Conservation (phyloP, 108 stramenopile species). For the Skeletonema menzelii region DNA sequence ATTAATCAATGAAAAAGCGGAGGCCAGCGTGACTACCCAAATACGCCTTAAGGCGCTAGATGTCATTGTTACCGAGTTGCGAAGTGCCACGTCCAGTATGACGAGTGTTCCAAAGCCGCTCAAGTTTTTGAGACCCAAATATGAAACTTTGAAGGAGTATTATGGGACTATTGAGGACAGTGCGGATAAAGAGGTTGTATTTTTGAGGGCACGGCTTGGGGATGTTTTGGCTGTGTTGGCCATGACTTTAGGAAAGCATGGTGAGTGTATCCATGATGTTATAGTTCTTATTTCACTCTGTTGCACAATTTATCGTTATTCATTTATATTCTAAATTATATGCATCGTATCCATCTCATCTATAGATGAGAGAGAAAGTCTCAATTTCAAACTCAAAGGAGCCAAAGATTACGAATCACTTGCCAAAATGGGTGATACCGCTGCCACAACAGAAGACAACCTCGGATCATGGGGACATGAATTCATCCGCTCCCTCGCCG, state of each 20-base stretch:
- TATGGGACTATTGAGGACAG: constrained; percentile 53
- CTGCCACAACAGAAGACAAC: constrained; percentile 70
- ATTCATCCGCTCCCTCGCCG: constrained; percentile 94
- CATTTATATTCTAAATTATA: background rate
- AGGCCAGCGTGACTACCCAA: constrained; percentile 68
- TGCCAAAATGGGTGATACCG: constrained; percentile 33
- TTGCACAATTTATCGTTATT: background rate
- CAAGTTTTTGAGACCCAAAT: constrained; percentile 97
- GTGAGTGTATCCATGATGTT: constrained; percentile 40
- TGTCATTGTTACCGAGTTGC: constrained; percentile 89
- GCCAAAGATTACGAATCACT: constrained; percentile 77
- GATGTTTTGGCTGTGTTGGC: constrained; percentile 97
- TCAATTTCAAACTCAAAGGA: constrained; percentile 91
- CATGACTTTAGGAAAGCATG: constrained; percentile 95
- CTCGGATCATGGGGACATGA: constrained; percentile 98
- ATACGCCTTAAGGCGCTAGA: constrained; percentile 86
- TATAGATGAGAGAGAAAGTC: constrained; percentile 85
- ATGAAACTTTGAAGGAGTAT: constrained; percentile 81
- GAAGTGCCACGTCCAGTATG: constrained; percentile 94
- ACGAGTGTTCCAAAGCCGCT: constrained; percentile 99
- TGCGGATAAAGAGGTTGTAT: constrained; percentile 47
- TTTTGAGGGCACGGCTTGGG: constrained; percentile 78
- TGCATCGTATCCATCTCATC: background rate
- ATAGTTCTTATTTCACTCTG: background rate
- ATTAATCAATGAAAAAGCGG: constrained; percentile 64